phyloP scores from a whole-genome alignment of 345 rosid species.

The Raphanus sativus region DNA sequence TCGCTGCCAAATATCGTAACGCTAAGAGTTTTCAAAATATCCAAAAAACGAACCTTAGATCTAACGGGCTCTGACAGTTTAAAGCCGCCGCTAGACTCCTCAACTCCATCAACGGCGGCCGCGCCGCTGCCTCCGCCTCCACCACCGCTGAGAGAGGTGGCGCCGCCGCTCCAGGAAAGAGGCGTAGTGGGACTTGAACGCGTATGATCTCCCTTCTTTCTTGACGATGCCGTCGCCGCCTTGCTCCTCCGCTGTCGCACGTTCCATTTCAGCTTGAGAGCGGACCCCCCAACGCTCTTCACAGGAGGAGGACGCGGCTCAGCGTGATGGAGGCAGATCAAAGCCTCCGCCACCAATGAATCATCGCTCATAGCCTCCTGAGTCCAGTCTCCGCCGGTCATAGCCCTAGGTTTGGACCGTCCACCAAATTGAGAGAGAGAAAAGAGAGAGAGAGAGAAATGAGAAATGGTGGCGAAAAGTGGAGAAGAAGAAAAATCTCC shows the following conservation, averaged over 20 bases:
- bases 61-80: conserved; percentile 49
- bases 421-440: conserved; percentile 25
- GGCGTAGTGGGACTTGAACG: conserved; percentile 88
- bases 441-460: background rate
- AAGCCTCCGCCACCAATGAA: conserved; percentile 61
- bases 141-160: conserved; percentile 58
- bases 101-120: conserved; percentile 51
- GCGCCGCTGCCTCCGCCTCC: conserved; percentile 19
- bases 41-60: conserved; percentile 66
- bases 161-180: conserved; percentile 86
- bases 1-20: conserved; percentile 2
- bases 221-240: conserved; percentile 19
- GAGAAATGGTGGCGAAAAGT: conserved; percentile 36
- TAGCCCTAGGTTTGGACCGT: conserved; percentile 17
- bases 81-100: conserved; percentile 59
- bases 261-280: conserved; percentile 61
- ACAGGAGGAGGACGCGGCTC: conserved; percentile 20
- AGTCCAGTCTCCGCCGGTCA: conserved; percentile 69
- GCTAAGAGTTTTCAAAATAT: background rate
- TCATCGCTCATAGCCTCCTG: conserved; percentile 53
- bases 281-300: conserved; percentile 17
- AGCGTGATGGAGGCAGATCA: conserved; percentile 51
- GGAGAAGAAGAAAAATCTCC: conserved; percentile 36
- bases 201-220: conserved; percentile 44
- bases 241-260: conserved; percentile 69